Evolutionary conservation across 768 basidiomycete genomes (phyloP), one percentile per base, ranked within the genome.

Genomic region (Zangia roseola): DNA sequence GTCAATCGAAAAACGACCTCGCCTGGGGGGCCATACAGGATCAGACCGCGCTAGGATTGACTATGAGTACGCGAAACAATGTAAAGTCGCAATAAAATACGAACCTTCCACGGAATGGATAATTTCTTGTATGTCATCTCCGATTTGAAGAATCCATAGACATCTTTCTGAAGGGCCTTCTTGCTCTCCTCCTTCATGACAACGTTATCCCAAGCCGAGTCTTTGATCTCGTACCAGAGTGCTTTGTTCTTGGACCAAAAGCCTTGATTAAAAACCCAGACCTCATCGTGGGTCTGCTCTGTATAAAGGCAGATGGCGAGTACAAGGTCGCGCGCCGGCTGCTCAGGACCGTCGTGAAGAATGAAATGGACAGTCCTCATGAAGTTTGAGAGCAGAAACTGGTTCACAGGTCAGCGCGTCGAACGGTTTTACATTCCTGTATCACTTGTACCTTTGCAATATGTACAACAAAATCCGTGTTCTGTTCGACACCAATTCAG

Each of bases 11-110:
- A 21, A 41, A 56, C 6, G 14, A 6, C 31, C 68, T 47, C 54
- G 75, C 86, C 86, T 57, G 88, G 86, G n/a, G 89, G 85, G 1
- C 91, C 91, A 52, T 84, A 75, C 77, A 93, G 76, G 61, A 93
- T 90, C 52, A 92, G 64, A 24, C 90, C 91, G 49, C 90, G 83
- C 86, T 91, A 51, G 14, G 48, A 40, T 31, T 5, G 10, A 43
- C 6, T 9, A 10, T 57, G 34, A 55, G 45, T 10, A 33, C 28
- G 34, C 7, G 5, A 12, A 23, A 38, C 12, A 28, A 35, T 3
- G 13, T 10, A 8, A 14, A 30, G 37, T 20, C 47, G 16, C 9
- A 30, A 47, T 39, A 24, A 31, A 55, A 42, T 8, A 31, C 44
- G 17, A 6, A 84, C 85, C 80, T 91, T 93, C 91, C 91, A 93